Percentiles rank a stretch among this genome's conserved stretches.
Evolutionary conservation across 2,329 filamentous ascomycete genomes (phyloP).

Genomic region (Neonectria sp.): DNA sequence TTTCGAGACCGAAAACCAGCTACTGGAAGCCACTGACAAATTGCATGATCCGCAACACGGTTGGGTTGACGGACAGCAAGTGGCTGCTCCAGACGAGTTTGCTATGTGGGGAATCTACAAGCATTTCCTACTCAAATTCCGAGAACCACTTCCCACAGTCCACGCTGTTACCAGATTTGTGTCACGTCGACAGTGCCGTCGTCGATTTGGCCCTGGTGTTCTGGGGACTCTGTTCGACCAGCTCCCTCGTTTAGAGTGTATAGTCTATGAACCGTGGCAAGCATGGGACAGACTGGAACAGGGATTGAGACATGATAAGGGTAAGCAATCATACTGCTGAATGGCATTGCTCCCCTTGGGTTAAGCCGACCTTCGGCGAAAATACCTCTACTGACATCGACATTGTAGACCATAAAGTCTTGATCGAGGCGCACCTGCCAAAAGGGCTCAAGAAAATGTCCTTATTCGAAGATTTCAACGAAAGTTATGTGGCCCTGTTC

Average conservation of each 20-base stretch:
- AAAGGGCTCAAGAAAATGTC: constrained; percentile 1
- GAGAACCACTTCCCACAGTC: neutral
- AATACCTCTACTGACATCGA: neutral
- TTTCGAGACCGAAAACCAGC: neutral
- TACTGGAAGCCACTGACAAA: neutral
- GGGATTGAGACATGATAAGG: neutral
- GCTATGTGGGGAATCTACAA: neutral
- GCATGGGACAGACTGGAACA: neutral
- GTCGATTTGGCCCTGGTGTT: neutral
- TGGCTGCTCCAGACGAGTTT: neutral
- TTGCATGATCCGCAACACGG: neutral
- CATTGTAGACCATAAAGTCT: neutral
- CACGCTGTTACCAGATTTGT: constrained; percentile 5
- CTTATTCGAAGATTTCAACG: constrained; percentile 19
- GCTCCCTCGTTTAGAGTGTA: constrained; percentile 7
- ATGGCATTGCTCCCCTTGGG: neutral
- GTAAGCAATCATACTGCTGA: neutral
- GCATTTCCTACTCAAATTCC: neutral
- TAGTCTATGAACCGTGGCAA: constrained; percentile 14
- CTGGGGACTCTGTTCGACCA: neutral
- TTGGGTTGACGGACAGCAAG: neutral
- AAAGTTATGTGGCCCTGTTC: neutral
- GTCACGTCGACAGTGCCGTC: constrained; percentile 9
- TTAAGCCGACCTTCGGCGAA: neutral
- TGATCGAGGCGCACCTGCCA: neutral